Evolutionary conservation across 148 eudicot species (phyloP).

Genomic region (Persicaria tinctoria): DNA sequence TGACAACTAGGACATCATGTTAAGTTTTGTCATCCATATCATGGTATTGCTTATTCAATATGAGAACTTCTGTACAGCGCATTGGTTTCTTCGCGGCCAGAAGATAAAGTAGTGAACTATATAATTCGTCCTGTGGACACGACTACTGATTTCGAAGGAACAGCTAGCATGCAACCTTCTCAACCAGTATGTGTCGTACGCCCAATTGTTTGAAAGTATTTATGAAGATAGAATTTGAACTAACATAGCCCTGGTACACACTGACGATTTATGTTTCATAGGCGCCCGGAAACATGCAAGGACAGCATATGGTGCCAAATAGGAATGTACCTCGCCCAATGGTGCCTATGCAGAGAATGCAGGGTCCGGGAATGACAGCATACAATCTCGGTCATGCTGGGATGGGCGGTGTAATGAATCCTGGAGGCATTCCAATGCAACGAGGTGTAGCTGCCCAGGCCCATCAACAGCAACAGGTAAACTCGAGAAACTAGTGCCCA

Average conservation of each 20-base stretch:
- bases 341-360: constrained; percentile 86
- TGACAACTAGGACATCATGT: not conserved
- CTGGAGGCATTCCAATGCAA: constrained; percentile 78
- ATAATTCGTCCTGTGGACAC: constrained; percentile 93
- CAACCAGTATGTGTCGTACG: constrained; percentile 37
- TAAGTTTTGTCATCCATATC: not conserved
- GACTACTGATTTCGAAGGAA: constrained; percentile 88
- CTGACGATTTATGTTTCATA: constrained; percentile 18
- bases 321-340: constrained; percentile 68
- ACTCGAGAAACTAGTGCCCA: not conserved
- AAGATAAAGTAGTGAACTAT: constrained; percentile 79
- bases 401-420: constrained; percentile 72
- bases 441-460: constrained; percentile 78
- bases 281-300: constrained; percentile 51
- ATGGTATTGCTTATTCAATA: not conserved
- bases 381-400: constrained; percentile 83
- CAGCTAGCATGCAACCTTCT: constrained; percentile 78
- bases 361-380: constrained; percentile 71
- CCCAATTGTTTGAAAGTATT: not conserved
- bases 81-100: constrained; percentile 69
- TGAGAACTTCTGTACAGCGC: constrained; percentile 42
- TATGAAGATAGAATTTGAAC: constrained; percentile 4
- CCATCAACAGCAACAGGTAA: constrained; percentile 90
- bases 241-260: not conserved
- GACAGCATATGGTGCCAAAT: constrained; percentile 55